A percentile compares a stretch with the other conserved stretches of the same genome.
Evolutionary conservation across 2,329 filamentous ascomycete species (phyloP).

Genomic region (Talaromyces sp.): DNA sequence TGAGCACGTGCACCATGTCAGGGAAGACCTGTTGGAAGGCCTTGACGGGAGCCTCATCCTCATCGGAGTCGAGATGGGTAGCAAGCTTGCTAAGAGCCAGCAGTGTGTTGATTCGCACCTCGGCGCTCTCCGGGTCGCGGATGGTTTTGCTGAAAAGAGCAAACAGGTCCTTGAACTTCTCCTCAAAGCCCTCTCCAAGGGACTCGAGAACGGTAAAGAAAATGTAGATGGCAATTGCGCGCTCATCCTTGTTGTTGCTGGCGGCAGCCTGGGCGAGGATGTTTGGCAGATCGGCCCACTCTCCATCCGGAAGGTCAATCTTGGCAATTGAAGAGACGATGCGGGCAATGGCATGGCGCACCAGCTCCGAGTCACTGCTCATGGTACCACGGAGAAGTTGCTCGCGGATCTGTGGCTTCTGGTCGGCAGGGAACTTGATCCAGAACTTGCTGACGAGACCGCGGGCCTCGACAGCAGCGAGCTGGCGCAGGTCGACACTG

Average conservation of each 20-base stretch:
- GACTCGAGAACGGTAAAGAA: conserved; percentile 88
- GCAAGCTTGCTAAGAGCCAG: conserved; percentile 83
- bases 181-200: conserved; percentile 76
- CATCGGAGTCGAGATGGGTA: conserved; percentile 81
- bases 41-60: conserved; percentile 68
- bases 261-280: conserved; percentile 75
- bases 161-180: conserved; percentile 76
- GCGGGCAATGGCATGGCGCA: conserved; percentile 81
- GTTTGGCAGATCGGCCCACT: conserved; percentile 77
- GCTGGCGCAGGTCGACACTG: conserved; percentile 69
- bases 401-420: conserved; percentile 76
- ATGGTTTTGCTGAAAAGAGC: conserved; percentile 82
- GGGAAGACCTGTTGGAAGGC: conserved; percentile 78
- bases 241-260: conserved; percentile 69
- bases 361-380: conserved; percentile 69
- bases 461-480: conserved; percentile 84
- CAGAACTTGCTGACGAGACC: conserved; percentile 84
- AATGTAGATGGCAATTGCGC: conserved; percentile 89
- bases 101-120: conserved; percentile 93
- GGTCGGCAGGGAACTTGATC: conserved; percentile 64
- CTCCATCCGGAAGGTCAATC: conserved; percentile 78
- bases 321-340: conserved; percentile 83
- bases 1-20: conserved; percentile 82
- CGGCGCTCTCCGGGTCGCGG: conserved; percentile 80
- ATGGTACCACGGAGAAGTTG: conserved; percentile 80